Conservation (phyloP, 306 rosid species). For the Casuarina equisetifolia region DNA sequence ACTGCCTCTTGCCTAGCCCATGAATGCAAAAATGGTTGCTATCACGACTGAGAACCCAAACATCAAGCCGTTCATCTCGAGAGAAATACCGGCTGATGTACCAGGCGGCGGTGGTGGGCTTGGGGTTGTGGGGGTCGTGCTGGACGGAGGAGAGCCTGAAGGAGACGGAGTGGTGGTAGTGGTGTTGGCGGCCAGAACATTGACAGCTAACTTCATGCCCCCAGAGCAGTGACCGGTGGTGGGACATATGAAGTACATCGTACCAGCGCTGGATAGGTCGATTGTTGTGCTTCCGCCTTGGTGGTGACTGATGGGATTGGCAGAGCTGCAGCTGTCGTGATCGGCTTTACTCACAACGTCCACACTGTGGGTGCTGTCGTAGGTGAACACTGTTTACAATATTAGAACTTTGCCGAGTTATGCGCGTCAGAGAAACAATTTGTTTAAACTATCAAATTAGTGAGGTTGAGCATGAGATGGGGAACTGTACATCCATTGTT, state of each 20-base stretch:
- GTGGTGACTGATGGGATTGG: conserved; percentile 24
- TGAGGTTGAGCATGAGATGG: background rate
- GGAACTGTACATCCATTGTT: background rate
- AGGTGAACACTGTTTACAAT: conserved; percentile 53
- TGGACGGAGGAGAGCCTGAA: conserved; percentile 5
- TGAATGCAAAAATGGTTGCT: conserved; percentile 34
- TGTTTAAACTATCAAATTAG: background rate
- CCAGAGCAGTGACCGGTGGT: conserved; percentile 36
- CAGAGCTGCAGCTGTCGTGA: conserved; percentile 44
- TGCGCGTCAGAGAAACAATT: background rate
- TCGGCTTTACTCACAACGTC: conserved; percentile 31
- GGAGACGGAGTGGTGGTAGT: conserved; percentile 29
- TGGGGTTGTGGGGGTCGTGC: background rate
- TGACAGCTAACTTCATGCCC: conserved; percentile 64
- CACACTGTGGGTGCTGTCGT: conserved; percentile 38
- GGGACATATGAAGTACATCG: conserved; percentile 57
- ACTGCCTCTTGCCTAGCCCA: conserved; percentile 77
- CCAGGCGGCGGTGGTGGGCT: conserved; percentile 35
- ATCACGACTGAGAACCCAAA: conserved; percentile 37
- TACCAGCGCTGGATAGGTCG: conserved; percentile 30
- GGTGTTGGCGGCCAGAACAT: conserved; percentile 42
- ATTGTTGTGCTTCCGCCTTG: conserved; percentile 36
- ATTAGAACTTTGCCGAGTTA: conserved; percentile 5
- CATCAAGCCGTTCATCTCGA: conserved; percentile 30
- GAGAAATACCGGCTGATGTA: conserved; percentile 29